These are phyloP conservation scores for Sordaria brevicollis DNA, from an alignment of 495 filamentous ascomycete genomes.

Conservation along the genomic window DNA sequence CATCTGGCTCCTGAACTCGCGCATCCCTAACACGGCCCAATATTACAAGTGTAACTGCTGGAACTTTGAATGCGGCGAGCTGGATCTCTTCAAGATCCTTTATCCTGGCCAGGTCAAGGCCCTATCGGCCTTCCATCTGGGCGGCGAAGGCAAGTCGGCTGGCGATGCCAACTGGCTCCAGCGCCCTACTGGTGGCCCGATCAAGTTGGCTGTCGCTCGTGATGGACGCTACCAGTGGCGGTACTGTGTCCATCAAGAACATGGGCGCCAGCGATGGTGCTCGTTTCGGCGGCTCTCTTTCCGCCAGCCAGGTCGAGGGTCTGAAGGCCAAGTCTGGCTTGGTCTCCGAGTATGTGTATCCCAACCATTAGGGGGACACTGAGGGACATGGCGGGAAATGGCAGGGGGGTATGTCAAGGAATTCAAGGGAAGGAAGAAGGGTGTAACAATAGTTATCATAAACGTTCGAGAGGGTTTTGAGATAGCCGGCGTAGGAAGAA, in stretches of 20 bases:
- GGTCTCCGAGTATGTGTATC: neutral
- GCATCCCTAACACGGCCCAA: conserved; percentile 55
- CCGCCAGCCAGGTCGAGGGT: neutral
- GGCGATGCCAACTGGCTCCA: conserved; percentile 54
- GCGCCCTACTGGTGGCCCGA: conserved; percentile 40
- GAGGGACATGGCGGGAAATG: neutral
- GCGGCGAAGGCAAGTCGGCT: too few species aligned
- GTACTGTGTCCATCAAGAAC: neutral
- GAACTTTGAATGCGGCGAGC: conserved; percentile 54
- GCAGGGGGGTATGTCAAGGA: too few species aligned
- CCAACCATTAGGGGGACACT: neutral
- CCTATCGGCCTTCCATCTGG: conserved; percentile 49
- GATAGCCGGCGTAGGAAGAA: neutral
- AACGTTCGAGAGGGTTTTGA: neutral
- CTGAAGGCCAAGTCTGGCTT: neutral
- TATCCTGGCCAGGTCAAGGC: conserved; percentile 31
- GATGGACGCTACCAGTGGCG: conserved; percentile 25
- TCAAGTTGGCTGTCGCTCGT: conserved; percentile 55
- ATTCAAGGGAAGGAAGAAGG: neutral
- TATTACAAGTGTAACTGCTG: conserved; percentile 61
- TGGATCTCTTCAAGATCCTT: conserved; percentile 62
- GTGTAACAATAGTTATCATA: neutral
- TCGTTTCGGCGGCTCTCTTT: neutral
- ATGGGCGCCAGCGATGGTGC: neutral
- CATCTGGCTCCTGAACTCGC: conserved; percentile 61